Evolutionary conservation across 2,329 filamentous ascomycete genomes (phyloP).

Genomic region (Monosporascus cannonballus): DNA sequence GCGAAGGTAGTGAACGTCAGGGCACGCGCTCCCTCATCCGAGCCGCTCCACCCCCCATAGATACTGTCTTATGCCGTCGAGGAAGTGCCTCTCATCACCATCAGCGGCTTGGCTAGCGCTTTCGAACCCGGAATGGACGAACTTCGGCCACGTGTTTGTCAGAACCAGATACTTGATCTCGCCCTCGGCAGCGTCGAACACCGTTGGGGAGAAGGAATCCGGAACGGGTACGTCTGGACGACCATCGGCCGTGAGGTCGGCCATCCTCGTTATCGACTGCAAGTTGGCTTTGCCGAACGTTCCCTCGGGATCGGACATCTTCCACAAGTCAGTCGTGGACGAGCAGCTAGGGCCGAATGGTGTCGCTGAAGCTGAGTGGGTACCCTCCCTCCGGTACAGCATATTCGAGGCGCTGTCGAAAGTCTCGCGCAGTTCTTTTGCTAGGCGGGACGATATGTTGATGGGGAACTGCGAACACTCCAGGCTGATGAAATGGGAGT

Average conservation of each 20-base stretch:
- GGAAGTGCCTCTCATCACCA: slow-evolving; percentile 1
- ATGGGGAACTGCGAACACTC: slow-evolving; percentile 20
- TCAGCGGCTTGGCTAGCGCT: not conserved
- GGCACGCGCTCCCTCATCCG: not conserved
- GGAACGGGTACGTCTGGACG: slow-evolving; percentile 3
- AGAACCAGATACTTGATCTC: slow-evolving; percentile 22
- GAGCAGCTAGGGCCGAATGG: slow-evolving; percentile 6
- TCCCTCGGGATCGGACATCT: slow-evolving; percentile 4
- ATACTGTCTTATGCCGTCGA: slow-evolving; percentile 1
- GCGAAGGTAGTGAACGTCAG: slow-evolving; percentile 21
- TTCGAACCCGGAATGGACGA: slow-evolving; percentile 13
- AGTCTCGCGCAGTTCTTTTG: slow-evolving; percentile 9
- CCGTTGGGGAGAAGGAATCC: slow-evolving; percentile 2
- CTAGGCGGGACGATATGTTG: slow-evolving; percentile 14
- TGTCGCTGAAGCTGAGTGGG: slow-evolving; percentile 5
- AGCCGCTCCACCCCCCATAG: slow-evolving; percentile 2
- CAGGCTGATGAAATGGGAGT: slow-evolving; percentile 25
- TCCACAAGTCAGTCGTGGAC: slow-evolving; percentile 1
- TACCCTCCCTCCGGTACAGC: slow-evolving; percentile 7
- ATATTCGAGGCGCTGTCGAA: slow-evolving; percentile 13
- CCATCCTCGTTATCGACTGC: slow-evolving; percentile 10
- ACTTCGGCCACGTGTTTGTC: slow-evolving; percentile 26
- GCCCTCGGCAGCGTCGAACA: slow-evolving; percentile 13
- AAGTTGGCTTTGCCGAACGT: slow-evolving; percentile 14
- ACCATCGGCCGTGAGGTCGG: slow-evolving; percentile 3